Base-by-base conservation (phyloP, 345 rosid species). In the Fremontodendron californicum region DNA sequence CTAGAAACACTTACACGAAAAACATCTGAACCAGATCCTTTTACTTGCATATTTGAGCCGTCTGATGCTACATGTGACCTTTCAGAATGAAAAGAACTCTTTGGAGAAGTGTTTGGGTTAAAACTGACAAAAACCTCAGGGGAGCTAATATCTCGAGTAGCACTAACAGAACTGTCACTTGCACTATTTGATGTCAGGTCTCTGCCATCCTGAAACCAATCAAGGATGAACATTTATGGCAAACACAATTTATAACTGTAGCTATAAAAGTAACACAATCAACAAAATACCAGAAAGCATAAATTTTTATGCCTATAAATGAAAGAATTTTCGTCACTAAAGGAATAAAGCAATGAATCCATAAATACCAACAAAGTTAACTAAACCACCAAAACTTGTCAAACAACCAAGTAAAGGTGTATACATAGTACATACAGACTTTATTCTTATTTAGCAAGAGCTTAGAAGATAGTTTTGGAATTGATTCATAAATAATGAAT, bases 1-100 rank as follows among this genome's bases (percentile, higher is more conserved):
- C 99, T 93, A 64, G 99, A 96, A 77, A 96, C 96, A 87, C 99
- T 96, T 83, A 91, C 97, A 73, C 99, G 93, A 83, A 96, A 87
- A 84, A 85, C 92, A 69, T 93, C 97, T 76, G 99, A 91, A 82
- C 86, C 87, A 62, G 97, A 82, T 75, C 93, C 96, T 82, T 90
- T 93, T 77, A 79, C 94, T 83, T 87, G 92, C 99, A 96, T 96
- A 81, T 88, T 91, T 82, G 88, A 79, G 83, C 85, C 88, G 72
- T 89, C 93, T 81, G 87, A 90, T 84, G 91, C 89, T 90, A 85
- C 99, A 96, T 92, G 94, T 91, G 92, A 90, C 73, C 85, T 84
- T 81, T 91, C 98, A 87, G 92, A 88, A 82, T 86, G 81, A 73
- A 85, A 80, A 78, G 91, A 84, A 77, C 88, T 83, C 76, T 80